phyloP scores from a whole-genome alignment of 768 basidiomycete genomes.

The Mrakia frigida region DNA sequence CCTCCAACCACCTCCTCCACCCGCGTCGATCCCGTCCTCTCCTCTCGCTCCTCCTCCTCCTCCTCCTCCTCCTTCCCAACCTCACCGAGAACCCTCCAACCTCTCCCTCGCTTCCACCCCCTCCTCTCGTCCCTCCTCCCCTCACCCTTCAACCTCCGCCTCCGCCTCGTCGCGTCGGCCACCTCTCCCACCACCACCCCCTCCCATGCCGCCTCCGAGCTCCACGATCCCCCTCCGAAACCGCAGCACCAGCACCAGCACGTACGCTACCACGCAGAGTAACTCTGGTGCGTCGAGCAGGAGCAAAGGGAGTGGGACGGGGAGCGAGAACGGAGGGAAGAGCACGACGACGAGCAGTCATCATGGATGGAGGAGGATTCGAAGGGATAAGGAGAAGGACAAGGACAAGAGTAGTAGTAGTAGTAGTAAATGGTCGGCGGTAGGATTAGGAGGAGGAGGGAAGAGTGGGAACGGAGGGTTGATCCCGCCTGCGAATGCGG shows the following conservation, averaged over 20 bases:
- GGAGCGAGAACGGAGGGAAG: neutral
- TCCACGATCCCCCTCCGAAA: neutral
- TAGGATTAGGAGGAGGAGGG: constrained; percentile 11
- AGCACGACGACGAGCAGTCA: neutral
- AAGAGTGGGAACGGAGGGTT: constrained; percentile 3
- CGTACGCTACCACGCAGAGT: neutral
- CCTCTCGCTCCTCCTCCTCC: neutral
- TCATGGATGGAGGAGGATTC: neutral
- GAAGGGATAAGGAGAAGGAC: constrained; percentile 12
- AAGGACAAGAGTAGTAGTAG: neutral
- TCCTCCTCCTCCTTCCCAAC: neutral
- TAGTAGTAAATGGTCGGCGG: constrained; percentile 11
- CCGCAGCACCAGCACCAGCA: neutral
- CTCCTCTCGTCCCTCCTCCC: neutral
- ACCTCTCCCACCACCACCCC: neutral
- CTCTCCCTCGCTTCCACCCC: neutral
- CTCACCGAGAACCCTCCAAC: neutral
- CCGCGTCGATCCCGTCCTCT: neutral
- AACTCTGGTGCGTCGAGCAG: neutral
- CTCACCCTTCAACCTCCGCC: neutral
- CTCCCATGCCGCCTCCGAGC: neutral
- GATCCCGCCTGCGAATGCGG: neutral
- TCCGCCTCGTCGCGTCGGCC: neutral
- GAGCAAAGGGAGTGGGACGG: neutral
- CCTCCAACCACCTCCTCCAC: neutral